phyloP scores from a whole-genome alignment of 2,329 filamentous ascomycete species.

The Penicillium psychrosexuale region DNA sequence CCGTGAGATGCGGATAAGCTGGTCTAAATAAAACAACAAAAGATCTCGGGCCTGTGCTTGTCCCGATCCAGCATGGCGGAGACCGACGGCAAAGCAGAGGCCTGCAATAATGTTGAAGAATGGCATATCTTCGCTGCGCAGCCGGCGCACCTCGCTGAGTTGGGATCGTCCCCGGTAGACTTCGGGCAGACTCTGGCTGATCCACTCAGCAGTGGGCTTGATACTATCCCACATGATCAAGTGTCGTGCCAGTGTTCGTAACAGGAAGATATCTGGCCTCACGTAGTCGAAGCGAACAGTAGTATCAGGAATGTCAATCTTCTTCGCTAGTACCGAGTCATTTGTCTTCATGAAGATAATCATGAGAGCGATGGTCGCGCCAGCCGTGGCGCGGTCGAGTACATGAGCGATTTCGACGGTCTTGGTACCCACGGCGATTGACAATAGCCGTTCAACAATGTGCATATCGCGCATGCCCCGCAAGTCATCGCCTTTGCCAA shows the following conservation, averaged over 20 bases:
- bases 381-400: constrained; percentile 86
- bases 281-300: constrained; percentile 92
- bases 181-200: constrained; percentile 67
- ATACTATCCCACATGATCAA: constrained; percentile 91
- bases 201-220: constrained; percentile 69
- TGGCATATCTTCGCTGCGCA: constrained; percentile 80
- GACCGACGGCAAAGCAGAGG: constrained; percentile 73
- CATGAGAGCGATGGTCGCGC: constrained; percentile 84
- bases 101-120: constrained; percentile 92
- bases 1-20: constrained; percentile 74
- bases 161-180: constrained; percentile 63
- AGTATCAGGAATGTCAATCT: constrained; percentile 90
- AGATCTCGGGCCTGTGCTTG: constrained; percentile 72
- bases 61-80: constrained; percentile 71
- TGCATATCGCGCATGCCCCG: constrained; percentile 91
- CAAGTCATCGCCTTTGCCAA: constrained; percentile 84
- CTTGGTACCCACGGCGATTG: constrained; percentile 82
- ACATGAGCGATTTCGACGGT: constrained; percentile 90
- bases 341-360: constrained; percentile 98
- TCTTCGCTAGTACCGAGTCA: constrained; percentile 78
- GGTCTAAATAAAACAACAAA: constrained; percentile 77
- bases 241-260: constrained; percentile 85
- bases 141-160: constrained; percentile 57
- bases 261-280: constrained; percentile 83
- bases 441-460: constrained; percentile 80